Evolutionary conservation across 495 filamentous ascomycete genomes (phyloP).

Genomic region (Podospora conica): DNA sequence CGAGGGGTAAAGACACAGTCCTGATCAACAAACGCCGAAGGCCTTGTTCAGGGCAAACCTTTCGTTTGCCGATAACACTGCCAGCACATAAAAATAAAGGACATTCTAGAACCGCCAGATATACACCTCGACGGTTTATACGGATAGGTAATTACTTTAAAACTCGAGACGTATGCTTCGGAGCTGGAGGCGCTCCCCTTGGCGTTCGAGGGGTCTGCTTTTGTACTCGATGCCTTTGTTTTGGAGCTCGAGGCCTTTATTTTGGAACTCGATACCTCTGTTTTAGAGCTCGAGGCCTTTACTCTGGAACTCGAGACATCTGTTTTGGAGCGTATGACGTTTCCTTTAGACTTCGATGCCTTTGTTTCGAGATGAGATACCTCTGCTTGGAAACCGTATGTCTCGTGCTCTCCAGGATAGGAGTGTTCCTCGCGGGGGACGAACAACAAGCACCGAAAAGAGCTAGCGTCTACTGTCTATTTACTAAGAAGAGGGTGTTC

Average conservation of each 20-base stretch:
- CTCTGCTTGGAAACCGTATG: background rate
- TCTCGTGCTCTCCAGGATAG: background rate
- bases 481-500: background rate
- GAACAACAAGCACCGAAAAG: too few relatives aligned
- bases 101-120: too few relatives aligned
- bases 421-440: background rate
- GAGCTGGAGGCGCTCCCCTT: too few relatives aligned
- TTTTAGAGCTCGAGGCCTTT: background rate
- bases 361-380: background rate
- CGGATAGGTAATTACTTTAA: too few relatives aligned
- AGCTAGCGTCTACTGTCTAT: background rate
- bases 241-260: background rate
- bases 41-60: background rate
- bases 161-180: too few relatives aligned
- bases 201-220: too few relatives aligned
- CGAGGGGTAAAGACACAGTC: background rate
- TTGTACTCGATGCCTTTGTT: background rate
- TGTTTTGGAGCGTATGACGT: background rate
- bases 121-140: too few relatives aligned
- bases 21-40: background rate
- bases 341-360: too few relatives aligned
- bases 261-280: background rate
- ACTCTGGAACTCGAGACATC: background rate
- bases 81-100: too few relatives aligned
- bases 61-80: background rate